Conservation (phyloP, 2,329 filamentous ascomycete genomes). For the Hawksworthiomyces lignivorus region DNA sequence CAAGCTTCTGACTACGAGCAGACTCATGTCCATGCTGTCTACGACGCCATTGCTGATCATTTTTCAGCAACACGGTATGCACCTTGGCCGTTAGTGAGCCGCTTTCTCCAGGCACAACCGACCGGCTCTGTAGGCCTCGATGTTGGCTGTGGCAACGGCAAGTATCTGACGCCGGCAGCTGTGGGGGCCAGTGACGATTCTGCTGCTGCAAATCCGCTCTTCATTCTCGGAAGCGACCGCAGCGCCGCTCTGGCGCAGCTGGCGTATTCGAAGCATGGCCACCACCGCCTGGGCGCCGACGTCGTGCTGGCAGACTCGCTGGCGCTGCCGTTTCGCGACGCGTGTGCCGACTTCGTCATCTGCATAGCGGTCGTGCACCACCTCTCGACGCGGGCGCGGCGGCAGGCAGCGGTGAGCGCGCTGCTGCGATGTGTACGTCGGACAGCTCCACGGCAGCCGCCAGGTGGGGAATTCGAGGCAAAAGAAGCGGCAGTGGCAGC, state of each 20-base stretch:
- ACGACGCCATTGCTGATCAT: conserved; percentile 78
- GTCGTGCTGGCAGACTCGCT: conserved; percentile 76
- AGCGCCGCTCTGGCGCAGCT: conserved; percentile 51
- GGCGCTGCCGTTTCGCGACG: conserved; percentile 64
- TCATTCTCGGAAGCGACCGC: conserved; percentile 79
- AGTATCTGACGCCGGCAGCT: conserved; percentile 59
- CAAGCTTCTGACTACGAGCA: conserved; percentile 61
- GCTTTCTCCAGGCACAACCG: conserved; percentile 59
- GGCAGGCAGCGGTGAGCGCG: conserved; percentile 62
- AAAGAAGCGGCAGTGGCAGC: not conserved
- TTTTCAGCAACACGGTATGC: conserved; percentile 73
- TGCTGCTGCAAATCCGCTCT: conserved; percentile 56
- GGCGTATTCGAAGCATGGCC: conserved; percentile 27
- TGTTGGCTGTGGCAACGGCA: conserved; percentile 93
- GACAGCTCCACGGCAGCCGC: conserved; percentile 13
- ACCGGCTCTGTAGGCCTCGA: conserved; percentile 77
- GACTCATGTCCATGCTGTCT: conserved; percentile 83
- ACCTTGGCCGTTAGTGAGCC: conserved; percentile 88
- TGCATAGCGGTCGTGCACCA: conserved; percentile 94
- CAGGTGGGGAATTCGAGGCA: too few species aligned
- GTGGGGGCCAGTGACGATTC: not conserved
- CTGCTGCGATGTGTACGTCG: conserved; percentile 59
- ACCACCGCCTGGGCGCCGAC: conserved; percentile 39
- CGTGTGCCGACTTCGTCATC: conserved; percentile 70
- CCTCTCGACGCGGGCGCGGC: conserved; percentile 67